These are phyloP conservation scores for Pseudomonodictys pantanalensis DNA, from an alignment of 495 filamentous ascomycete species.

Conservation along the genomic window DNA sequence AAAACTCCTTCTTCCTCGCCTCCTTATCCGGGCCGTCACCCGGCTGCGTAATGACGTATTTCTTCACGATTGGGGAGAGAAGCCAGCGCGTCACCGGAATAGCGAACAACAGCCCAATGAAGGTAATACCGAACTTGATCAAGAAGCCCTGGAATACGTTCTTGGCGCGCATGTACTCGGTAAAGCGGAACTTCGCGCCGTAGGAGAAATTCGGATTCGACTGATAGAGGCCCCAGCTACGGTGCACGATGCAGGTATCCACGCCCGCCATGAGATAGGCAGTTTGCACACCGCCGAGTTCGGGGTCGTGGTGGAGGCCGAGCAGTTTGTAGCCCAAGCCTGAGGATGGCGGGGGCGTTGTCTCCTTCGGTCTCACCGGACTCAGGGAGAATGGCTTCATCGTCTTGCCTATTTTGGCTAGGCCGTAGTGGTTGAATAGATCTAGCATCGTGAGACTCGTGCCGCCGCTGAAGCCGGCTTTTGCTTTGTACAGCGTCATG, in stretches of 20 bases:
- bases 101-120: conserved; percentile 51
- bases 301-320: conserved; percentile 60
- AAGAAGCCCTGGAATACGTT: conserved; percentile 57
- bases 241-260: conserved; percentile 68
- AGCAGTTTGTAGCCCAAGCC: conserved; percentile 47
- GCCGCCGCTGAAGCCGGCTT: conserved; percentile 65
- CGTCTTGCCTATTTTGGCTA: conserved; percentile 55
- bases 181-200: conserved; percentile 69
- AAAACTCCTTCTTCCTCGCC: conserved; percentile 32
- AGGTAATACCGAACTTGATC: conserved; percentile 54
- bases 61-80: conserved; percentile 43
- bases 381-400: conserved; percentile 64
- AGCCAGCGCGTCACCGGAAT: conserved; percentile 54
- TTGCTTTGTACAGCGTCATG: conserved; percentile 60
- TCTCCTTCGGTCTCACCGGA: conserved; percentile 52
- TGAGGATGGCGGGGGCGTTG: conserved; percentile 39
- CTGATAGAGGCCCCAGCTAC: conserved; percentile 71
- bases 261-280: conserved; percentile 59
- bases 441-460: conserved; percentile 64
- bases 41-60: conserved; percentile 56
- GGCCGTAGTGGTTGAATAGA: conserved; percentile 60
- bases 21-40: conserved; percentile 66
- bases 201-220: conserved; percentile 46
- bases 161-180: conserved; percentile 62
- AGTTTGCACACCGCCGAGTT: conserved; percentile 59